phyloP scores from a whole-genome alignment of 495 filamentous ascomycete genomes.

The Aspergillus kassunensis region DNA sequence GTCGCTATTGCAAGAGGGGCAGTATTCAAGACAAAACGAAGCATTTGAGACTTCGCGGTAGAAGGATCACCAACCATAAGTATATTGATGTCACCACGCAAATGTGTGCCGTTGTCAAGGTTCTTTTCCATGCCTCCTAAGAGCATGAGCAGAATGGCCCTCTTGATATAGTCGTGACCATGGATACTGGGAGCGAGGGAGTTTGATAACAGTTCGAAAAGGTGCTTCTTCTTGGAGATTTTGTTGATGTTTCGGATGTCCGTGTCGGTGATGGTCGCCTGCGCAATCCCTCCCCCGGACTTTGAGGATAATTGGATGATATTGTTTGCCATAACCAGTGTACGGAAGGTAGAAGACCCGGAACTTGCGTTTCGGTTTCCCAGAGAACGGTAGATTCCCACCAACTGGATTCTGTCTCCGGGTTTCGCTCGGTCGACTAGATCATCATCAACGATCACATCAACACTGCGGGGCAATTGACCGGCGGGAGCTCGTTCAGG shows the following conservation, averaged over 20 bases:
- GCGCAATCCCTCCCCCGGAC: conserved; percentile 88
- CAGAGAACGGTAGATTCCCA: conserved; percentile 88
- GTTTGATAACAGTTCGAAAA: conserved; percentile 91
- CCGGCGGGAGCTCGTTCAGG: conserved; percentile 94
- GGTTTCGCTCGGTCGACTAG: conserved; percentile 93
- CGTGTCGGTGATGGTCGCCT: conserved; percentile 90
- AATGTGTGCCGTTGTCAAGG: conserved; percentile 93
- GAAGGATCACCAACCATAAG: conserved; percentile 99
- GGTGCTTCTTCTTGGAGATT: conserved; percentile 88
- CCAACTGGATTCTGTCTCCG: conserved; percentile 92
- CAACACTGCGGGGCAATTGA: conserved; percentile 93
- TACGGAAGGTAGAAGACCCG: conserved; percentile 88
- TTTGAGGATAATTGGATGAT: conserved; percentile 94
- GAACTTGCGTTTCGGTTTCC: conserved; percentile 89
- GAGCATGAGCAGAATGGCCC: conserved; percentile 94
- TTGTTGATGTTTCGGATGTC: conserved; percentile 99
- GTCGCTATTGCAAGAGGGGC: conserved; percentile 96
- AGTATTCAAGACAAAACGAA: conserved; percentile 97
- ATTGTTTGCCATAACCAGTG: conserved; percentile 89
- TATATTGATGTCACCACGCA: conserved; percentile 98
- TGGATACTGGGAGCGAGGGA: conserved; percentile 98
- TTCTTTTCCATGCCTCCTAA: conserved; percentile 99
- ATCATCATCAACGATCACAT: conserved; percentile 96
- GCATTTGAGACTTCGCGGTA: conserved; percentile 94
- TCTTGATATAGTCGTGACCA: conserved; percentile 97